Percentiles rank a stretch among this genome's conserved stretches.
These are phyloP conservation scores for Fragilariopsis cylindrus DNA, from an alignment of 108 stramenopile genomes.

Conservation along the genomic window DNA sequence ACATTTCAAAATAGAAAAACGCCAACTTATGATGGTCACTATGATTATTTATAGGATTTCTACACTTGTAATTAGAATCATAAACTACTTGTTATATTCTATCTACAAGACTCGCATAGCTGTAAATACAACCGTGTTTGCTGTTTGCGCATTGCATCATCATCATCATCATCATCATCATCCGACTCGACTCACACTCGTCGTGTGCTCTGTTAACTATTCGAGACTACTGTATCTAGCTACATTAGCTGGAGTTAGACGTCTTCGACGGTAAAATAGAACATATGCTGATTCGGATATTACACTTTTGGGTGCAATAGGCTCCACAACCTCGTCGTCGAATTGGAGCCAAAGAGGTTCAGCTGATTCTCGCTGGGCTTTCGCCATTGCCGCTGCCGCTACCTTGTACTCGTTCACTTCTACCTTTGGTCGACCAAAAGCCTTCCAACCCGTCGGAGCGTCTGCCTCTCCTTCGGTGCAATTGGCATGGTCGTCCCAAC, in stretches of 20 bases:
- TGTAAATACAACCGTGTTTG: no score
- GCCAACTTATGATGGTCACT: no score
- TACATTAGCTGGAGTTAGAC: constrained; percentile 80
- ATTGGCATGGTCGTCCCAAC: constrained; percentile 36
- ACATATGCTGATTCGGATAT: constrained; percentile 93
- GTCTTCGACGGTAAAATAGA: constrained; percentile 88
- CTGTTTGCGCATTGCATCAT: no score
- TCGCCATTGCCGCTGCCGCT: constrained; percentile 42
- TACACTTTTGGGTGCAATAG: constrained; percentile 74
- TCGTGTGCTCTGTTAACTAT: neutral
- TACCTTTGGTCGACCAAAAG: constrained; percentile 58
- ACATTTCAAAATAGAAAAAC: no score
- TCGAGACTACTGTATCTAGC: constrained; percentile 80
- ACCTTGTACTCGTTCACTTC: constrained; percentile 53
- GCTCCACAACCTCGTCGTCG: constrained; percentile 95
- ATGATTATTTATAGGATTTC: no score
- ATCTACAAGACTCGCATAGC: no score
- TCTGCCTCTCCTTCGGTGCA: constrained; percentile 39
- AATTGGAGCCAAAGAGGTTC: constrained; percentile 93
- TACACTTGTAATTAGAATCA: no score
- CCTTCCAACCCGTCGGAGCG: constrained; percentile 61
- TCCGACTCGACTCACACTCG: neutral
- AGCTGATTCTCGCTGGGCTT: constrained; percentile 60
- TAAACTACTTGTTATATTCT: no score
- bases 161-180: no score